Evolutionary conservation across 2,329 filamentous ascomycete species (phyloP).

Genomic region (Ceratocystis destructans): DNA sequence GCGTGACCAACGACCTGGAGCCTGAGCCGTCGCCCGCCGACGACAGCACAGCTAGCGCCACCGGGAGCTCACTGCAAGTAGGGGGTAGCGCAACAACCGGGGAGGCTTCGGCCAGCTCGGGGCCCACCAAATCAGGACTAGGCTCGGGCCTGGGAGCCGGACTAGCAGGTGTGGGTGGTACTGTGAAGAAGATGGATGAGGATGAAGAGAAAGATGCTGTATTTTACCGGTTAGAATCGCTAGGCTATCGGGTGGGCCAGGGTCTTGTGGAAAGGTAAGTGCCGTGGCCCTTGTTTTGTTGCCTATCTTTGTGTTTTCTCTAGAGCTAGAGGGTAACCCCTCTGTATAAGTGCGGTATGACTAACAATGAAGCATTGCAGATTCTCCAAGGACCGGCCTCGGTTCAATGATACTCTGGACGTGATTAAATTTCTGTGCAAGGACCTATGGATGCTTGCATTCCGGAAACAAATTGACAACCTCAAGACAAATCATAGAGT

Average conservation of each 20-base stretch:
- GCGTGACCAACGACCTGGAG: constrained; percentile 62
- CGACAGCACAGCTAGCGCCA: constrained; percentile 16
- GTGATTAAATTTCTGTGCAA: constrained; percentile 98
- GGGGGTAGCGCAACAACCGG: constrained; percentile 21
- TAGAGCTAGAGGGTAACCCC: too few species aligned
- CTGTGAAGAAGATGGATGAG: constrained; percentile 42
- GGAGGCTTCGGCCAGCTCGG: constrained; percentile 17
- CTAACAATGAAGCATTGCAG: constrained; percentile 29
- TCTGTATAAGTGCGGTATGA: too few species aligned
- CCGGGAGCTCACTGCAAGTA: constrained; percentile 15
- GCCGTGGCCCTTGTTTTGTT: not conserved
- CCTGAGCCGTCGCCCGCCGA: constrained; percentile 29
- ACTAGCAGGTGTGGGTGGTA: constrained; percentile 19
- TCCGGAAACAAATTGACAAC: constrained; percentile 96
- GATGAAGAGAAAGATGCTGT: constrained; percentile 76
- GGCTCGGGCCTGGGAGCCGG: not conserved
- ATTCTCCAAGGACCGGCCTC: constrained; percentile 69
- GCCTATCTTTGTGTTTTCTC: too few species aligned
- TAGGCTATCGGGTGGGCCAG: constrained; percentile 86
- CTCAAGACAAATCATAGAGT: constrained; percentile 94
- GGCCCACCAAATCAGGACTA: constrained; percentile 18
- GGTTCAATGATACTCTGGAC: constrained; percentile 83
- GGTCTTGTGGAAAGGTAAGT: constrained; percentile 74
- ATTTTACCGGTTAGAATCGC: constrained; percentile 65
- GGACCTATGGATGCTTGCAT: constrained; percentile 88